A percentile compares a stretch with the other conserved stretches of the same genome.
Evolutionary conservation across 2,329 filamentous ascomycete species (phyloP).

Genomic region (Cercospora sp.): DNA sequence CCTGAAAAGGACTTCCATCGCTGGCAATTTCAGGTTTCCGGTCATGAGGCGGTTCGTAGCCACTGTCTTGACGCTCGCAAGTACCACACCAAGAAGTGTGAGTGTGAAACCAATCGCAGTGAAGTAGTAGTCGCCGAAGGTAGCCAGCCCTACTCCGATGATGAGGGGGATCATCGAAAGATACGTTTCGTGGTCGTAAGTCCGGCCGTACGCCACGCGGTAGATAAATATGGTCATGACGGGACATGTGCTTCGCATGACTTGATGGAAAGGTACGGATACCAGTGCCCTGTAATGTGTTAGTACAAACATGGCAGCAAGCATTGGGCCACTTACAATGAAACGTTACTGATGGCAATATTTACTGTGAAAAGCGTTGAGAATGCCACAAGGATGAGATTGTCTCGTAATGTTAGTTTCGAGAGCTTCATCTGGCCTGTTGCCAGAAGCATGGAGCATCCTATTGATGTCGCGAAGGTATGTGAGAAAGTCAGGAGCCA

Average conservation of each 20-base stretch:
- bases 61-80: constrained; percentile 57
- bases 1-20: constrained; percentile 60
- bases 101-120: constrained; percentile 51
- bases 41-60: constrained; percentile 67
- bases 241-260: constrained; percentile 62
- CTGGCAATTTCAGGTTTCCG: constrained; percentile 58
- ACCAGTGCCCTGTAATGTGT: constrained; percentile 41
- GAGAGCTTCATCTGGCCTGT: constrained; percentile 57
- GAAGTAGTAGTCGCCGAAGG: constrained; percentile 64
- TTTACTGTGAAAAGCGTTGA: constrained; percentile 65
- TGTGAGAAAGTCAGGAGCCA: constrained; percentile 64
- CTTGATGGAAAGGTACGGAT: constrained; percentile 66
- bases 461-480: constrained; percentile 57
- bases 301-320: background rate
- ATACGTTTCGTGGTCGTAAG: constrained; percentile 60
- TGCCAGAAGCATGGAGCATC: constrained; percentile 56
- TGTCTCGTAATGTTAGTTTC: constrained; percentile 55
- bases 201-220: constrained; percentile 57
- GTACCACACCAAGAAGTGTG: constrained; percentile 43
- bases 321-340: constrained; percentile 47
- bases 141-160: constrained; percentile 60
- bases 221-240: constrained; percentile 65
- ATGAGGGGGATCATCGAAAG: constrained; percentile 62
- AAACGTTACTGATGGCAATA: constrained; percentile 64
- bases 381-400: constrained; percentile 58